A percentile compares a stretch with the other conserved stretches of the same genome.
These are phyloP conservation scores for Trichoderma atroviride DNA, from an alignment of 2,329 filamentous ascomycete genomes.

Conservation along the genomic window DNA sequence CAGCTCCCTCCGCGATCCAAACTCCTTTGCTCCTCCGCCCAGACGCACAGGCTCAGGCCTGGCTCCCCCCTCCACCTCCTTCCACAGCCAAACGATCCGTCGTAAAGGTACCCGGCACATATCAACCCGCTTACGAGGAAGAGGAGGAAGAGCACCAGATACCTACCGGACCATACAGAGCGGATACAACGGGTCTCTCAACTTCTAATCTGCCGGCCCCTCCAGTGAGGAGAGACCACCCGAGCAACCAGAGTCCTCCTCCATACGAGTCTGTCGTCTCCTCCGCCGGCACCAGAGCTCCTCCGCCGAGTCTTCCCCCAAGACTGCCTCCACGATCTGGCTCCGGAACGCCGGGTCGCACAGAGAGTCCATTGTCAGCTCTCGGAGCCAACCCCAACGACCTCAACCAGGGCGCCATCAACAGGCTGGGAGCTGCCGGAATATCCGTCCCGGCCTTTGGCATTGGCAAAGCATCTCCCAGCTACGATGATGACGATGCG, in stretches of 20 bases:
- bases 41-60: constrained; percentile 55
- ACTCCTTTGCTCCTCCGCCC: constrained; percentile 79
- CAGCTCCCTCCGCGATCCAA: constrained; percentile 71
- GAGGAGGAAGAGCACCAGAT: constrained; percentile 51
- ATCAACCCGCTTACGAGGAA: constrained; percentile 29
- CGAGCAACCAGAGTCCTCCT: constrained; percentile 39
- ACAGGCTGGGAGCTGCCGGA: constrained; percentile 71
- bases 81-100: constrained; percentile 34
- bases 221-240: constrained; percentile 57
- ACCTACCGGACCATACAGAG: constrained; percentile 60
- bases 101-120: constrained; percentile 39
- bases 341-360: constrained; percentile 26
- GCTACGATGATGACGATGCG: constrained; percentile 31
- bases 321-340: constrained; percentile 57
- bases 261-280: constrained; percentile 39
- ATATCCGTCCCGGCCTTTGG: constrained; percentile 78
- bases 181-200: constrained; percentile 70
- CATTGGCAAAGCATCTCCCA: constrained; percentile 55
- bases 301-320: constrained; percentile 68
- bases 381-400: constrained; percentile 35
- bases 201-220: constrained; percentile 72
- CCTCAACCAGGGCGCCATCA: constrained; percentile 61
- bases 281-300: constrained; percentile 31
- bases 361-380: constrained; percentile 36
- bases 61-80: constrained; percentile 34